These are phyloP conservation scores for Actinidia arguta DNA, from an alignment of 179 eudicot species.

Conservation along the genomic window DNA sequence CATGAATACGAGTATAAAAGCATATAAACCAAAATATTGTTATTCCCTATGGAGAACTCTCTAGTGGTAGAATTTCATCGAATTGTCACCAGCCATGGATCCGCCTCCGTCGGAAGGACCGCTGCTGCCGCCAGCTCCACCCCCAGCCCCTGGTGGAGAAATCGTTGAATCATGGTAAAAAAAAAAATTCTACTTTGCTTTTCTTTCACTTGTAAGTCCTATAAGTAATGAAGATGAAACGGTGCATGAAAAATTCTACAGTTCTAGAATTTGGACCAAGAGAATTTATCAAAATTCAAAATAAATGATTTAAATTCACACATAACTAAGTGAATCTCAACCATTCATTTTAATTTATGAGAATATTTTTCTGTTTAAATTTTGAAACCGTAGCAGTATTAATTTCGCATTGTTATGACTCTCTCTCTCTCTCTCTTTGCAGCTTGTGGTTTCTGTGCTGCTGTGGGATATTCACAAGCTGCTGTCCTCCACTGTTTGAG, in stretches of 20 bases:
- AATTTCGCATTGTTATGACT: too few species aligned
- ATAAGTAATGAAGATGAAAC: neutral
- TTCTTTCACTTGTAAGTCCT: neutral
- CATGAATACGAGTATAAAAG: neutral
- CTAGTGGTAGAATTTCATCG: neutral
- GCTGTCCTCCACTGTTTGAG: constrained; percentile 47
- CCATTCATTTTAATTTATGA: too few species aligned
- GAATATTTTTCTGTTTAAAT: neutral
- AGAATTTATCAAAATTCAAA: too few species aligned
- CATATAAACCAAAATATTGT: neutral
- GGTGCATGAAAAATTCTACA: too few species aligned
- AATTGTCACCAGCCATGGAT: constrained; percentile 9
- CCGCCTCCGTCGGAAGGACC: constrained; percentile 26
- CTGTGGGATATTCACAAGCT: constrained; percentile 35
- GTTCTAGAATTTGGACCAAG: too few species aligned
- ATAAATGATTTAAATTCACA: too few species aligned
- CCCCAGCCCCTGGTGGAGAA: constrained; percentile 17
- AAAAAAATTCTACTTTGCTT: neutral
- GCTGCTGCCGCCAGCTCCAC: constrained; percentile 24
- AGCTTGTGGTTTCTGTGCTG: constrained; percentile 41
- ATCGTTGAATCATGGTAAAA: constrained; percentile 15
- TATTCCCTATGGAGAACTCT: neutral
- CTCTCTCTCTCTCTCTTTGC: neutral
- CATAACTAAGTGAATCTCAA: too few species aligned
- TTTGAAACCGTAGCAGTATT: too few species aligned